A percentile compares a stretch with the other conserved stretches of the same genome.
Evolutionary conservation across 208 protist genomes (phyloP).

Genomic region (Strigomonas culicis): DNA sequence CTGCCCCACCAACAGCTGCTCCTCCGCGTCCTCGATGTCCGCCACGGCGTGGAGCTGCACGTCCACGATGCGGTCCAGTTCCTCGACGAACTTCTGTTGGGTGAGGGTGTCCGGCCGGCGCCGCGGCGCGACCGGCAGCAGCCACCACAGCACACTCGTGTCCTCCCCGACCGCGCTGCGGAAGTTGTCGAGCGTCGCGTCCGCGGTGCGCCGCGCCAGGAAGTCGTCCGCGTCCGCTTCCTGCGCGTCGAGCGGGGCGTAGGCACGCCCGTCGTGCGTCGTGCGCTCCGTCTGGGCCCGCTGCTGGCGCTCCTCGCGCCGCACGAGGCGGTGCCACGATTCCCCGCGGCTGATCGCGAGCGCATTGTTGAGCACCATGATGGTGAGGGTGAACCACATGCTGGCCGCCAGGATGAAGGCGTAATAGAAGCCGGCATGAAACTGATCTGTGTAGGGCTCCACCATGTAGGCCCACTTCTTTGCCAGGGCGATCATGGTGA

Average conservation of each 20-base stretch:
- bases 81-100: constrained; percentile 44
- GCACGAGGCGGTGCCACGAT: background rate
- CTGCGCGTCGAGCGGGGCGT: background rate
- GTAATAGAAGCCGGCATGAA: background rate
- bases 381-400: constrained; percentile 13
- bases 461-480: constrained; percentile 4
- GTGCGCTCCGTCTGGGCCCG: background rate
- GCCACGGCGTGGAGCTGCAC: constrained; percentile 39
- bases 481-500: constrained; percentile 4
- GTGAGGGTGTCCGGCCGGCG: constrained; percentile 19
- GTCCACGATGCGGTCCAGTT: constrained; percentile 26
- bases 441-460: background rate
- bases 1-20: background rate
- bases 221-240: constrained; percentile 18
- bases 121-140: constrained; percentile 31
- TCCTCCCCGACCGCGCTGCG: constrained; percentile 30
- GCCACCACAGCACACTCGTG: constrained; percentile 16
- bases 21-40: constrained; percentile 25
- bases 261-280: background rate
- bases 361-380: constrained; percentile 2
- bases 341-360: background rate
- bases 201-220: constrained; percentile 21
- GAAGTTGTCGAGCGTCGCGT: constrained; percentile 19
- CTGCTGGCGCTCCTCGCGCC: background rate
- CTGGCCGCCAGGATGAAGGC: constrained; percentile 10